These are phyloP conservation scores for Begonia loranthoides DNA, from an alignment of 306 rosid species.

Conservation along the genomic window DNA sequence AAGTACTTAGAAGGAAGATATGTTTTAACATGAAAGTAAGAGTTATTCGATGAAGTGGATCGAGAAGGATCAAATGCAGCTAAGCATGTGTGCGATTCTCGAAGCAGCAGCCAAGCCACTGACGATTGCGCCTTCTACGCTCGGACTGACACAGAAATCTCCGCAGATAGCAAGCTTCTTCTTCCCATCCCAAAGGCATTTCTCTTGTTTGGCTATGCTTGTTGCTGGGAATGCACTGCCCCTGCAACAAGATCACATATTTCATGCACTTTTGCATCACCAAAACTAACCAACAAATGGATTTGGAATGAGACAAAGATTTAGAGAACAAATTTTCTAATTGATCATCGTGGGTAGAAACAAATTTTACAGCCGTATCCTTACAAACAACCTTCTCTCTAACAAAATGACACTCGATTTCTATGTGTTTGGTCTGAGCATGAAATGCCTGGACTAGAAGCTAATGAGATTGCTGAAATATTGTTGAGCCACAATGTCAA, in stretches of 20 bases:
- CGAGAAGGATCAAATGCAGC: conserved; percentile 6
- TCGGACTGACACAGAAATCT: conserved; percentile 82
- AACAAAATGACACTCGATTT: too few species aligned
- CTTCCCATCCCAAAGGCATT: conserved; percentile 68
- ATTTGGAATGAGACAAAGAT: too few species aligned
- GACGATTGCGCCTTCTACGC: conserved; percentile 76
- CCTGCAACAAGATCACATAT: conserved; percentile 28
- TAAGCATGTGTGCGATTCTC: conserved; percentile 28
- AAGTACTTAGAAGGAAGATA: neutral
- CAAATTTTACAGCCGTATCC: too few species aligned
- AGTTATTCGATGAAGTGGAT: too few species aligned
- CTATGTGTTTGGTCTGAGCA: too few species aligned
- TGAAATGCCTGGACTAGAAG: too few species aligned
- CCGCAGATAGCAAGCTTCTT: conserved; percentile 74
- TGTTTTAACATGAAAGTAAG: neutral
- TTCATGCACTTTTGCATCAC: neutral
- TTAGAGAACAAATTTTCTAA: neutral
- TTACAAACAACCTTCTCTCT: too few species aligned
- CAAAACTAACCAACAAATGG: neutral
- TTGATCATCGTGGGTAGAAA: too few species aligned
- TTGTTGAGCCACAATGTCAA: too few species aligned
- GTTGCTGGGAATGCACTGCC: conserved; percentile 83
- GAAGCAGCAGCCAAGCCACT: conserved; percentile 87
- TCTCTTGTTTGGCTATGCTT: conserved; percentile 56
- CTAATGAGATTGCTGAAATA: too few species aligned